phyloP scores from a whole-genome alignment of 1,139 yeast species.

The Hyphopichia wangnamkhiaoensis region DNA sequence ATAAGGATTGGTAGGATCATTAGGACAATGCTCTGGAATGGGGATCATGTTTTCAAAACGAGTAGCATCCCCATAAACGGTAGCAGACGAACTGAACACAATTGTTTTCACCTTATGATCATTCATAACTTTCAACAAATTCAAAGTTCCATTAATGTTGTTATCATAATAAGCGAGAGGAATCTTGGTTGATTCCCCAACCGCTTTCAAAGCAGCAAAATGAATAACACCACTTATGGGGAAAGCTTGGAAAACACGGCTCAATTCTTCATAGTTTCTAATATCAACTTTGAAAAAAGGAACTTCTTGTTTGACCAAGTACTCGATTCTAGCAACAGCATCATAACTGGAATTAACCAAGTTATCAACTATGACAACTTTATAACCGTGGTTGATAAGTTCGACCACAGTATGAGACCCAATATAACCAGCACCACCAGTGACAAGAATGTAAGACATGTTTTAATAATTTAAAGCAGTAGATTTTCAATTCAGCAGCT shows the following conservation, averaged over 20 bases:
- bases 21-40: conserved; percentile 78
- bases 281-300: conserved; percentile 66
- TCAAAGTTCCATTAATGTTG: conserved; percentile 67
- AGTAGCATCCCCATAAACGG: conserved; percentile 84
- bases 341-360: conserved; percentile 68
- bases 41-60: conserved; percentile 74
- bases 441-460: conserved; percentile 56
- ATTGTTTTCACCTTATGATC: conserved; percentile 51
- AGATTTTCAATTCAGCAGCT: not conserved
- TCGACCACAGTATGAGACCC: conserved; percentile 81
- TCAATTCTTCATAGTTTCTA: conserved; percentile 49
- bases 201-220: conserved; percentile 87
- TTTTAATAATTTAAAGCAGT: not conserved
- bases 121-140: conserved; percentile 56
- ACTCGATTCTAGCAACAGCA: conserved; percentile 66
- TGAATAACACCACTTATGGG: conserved; percentile 67
- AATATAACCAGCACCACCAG: conserved; percentile 89
- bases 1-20: conserved; percentile 75
- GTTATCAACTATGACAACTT: conserved; percentile 73
- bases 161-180: conserved; percentile 75
- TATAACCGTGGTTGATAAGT: conserved; percentile 61
- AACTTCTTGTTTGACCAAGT: conserved; percentile 47
- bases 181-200: conserved; percentile 73
- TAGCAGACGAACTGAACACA: conserved; percentile 79
- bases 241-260: conserved; percentile 49